Conservation (phyloP, 345 rosid species). For the Aquilaria sinensis region DNA sequence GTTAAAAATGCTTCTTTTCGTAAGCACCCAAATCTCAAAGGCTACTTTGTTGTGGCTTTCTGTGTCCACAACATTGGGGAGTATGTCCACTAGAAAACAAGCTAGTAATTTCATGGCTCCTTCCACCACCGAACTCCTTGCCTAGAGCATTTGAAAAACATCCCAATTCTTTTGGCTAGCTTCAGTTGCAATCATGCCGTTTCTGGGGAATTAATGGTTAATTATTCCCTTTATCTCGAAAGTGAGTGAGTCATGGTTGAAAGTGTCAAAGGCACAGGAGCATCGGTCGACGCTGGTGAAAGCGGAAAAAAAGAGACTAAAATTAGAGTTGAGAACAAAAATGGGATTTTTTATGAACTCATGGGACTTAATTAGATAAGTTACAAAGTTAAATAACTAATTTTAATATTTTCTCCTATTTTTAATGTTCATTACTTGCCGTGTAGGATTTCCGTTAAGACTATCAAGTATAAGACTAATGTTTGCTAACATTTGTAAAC, state of each 20-base stretch:
- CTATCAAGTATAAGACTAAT: no score
- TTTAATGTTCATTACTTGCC: no score
- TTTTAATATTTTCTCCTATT: no score
- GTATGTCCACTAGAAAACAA: conserved; percentile 34
- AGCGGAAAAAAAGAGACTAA: no score
- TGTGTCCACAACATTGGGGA: conserved; percentile 27
- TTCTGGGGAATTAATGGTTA: conserved; percentile 36
- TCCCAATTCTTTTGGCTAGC: conserved; percentile 28
- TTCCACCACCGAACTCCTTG: conserved; percentile 53
- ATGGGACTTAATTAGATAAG: no score
- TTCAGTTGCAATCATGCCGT: conserved; percentile 27
- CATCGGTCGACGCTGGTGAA: no score
- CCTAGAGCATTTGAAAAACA: conserved; percentile 21
- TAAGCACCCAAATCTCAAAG: conserved; percentile 59
- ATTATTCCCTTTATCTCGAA: conserved; percentile 39
- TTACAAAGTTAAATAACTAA: no score
- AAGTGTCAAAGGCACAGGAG: no score
- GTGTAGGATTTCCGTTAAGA: no score
- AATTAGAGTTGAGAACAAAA: no score
- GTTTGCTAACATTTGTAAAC: no score
- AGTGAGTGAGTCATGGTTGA: conserved; percentile 20
- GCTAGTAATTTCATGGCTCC: conserved; percentile 45
- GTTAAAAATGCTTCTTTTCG: conserved; percentile 56
- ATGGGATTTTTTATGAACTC: no score
- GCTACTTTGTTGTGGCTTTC: conserved; percentile 41